phyloP scores from a whole-genome alignment of 805 yeast species.

The Myxozyma melibiosi region DNA sequence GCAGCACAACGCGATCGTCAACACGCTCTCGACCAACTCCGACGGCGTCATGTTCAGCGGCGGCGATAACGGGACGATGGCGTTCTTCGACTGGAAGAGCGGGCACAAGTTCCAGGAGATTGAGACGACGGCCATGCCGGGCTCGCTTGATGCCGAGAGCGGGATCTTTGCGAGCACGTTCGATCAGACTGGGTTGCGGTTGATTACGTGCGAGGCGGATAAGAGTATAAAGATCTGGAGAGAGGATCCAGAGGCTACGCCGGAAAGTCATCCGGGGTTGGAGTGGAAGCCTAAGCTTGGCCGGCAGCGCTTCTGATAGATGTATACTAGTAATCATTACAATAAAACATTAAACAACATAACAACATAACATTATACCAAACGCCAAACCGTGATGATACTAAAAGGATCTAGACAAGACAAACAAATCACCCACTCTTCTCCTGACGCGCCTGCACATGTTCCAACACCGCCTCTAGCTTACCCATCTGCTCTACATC shows the following conservation, averaged over 20 bases:
- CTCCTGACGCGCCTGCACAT: neutral
- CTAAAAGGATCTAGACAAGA: neutral
- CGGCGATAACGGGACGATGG: conserved; percentile 77
- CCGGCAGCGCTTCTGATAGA: conserved; percentile 23
- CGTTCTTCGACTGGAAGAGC: conserved; percentile 73
- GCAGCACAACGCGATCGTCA: conserved; percentile 56
- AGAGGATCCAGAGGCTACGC: conserved; percentile 48
- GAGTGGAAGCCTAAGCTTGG: conserved; percentile 42
- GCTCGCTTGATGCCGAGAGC: conserved; percentile 65
- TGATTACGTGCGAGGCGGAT: conserved; percentile 89
- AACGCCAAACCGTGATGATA: neutral
- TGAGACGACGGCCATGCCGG: conserved; percentile 62
- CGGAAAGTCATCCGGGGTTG: conserved; percentile 45
- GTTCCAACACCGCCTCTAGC: neutral
- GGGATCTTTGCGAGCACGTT: conserved; percentile 72
- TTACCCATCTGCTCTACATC: neutral
- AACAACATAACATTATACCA: neutral
- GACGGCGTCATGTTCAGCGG: conserved; percentile 76
- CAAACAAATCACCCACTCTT: no score
- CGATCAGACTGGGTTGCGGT: conserved; percentile 76
- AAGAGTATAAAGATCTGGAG: conserved; percentile 80
- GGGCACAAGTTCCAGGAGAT: conserved; percentile 65
- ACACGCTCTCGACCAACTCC: conserved; percentile 66
- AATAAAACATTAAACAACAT: neutral
- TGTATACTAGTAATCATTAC: neutral